A percentile compares a stretch with the other conserved stretches of the same genome.
Conservation (phyloP, 2,329 filamentous ascomycete species). For the Alternaria gaisen region DNA sequence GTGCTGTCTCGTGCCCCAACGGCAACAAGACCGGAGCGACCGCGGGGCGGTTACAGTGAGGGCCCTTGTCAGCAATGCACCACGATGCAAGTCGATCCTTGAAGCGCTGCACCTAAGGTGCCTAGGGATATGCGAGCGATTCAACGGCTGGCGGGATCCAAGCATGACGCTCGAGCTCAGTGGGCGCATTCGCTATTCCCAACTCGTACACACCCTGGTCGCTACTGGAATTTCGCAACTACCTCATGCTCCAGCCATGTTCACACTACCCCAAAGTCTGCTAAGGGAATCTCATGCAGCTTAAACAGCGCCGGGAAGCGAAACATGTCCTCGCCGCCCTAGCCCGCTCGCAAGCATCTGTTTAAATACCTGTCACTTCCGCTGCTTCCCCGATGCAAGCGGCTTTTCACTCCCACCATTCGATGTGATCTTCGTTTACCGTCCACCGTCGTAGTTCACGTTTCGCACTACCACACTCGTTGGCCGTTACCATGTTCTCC, state of each 20-base stretch:
- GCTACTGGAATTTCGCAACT: slow-evolving; percentile 48
- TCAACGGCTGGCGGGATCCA: slow-evolving; percentile 53
- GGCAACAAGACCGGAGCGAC: slow-evolving; percentile 30
- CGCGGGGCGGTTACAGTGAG: slow-evolving; percentile 39
- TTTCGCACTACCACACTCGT: slow-evolving; percentile 50
- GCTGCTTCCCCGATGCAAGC: slow-evolving; percentile 50
- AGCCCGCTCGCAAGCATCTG: slow-evolving; percentile 50
- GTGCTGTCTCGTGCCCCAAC: slow-evolving; percentile 39
- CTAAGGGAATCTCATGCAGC: slow-evolving; percentile 52
- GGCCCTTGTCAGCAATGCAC: slow-evolving; percentile 22
- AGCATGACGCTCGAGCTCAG: slow-evolving; percentile 49
- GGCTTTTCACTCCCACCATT: slow-evolving; percentile 50
- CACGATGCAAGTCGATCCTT: slow-evolving; percentile 50
- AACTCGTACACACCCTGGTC: slow-evolving; percentile 40
- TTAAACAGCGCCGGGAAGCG: slow-evolving; percentile 52
- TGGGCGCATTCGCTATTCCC: slow-evolving; percentile 45
- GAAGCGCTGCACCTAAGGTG: slow-evolving; percentile 43
- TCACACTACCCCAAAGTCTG: slow-evolving; percentile 54
- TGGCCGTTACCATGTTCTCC: slow-evolving; percentile 51
- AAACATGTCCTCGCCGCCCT: slow-evolving; percentile 51
- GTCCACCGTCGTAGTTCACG: slow-evolving; percentile 45
- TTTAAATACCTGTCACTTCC: slow-evolving; percentile 53
- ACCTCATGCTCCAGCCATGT: slow-evolving; percentile 53
- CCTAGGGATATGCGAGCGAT: slow-evolving; percentile 47
- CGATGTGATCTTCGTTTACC: slow-evolving; percentile 52